Evolutionary conservation across 2,329 filamentous ascomycete species (phyloP).

Genomic region (Gnomoniopsis smithogilvyi): DNA sequence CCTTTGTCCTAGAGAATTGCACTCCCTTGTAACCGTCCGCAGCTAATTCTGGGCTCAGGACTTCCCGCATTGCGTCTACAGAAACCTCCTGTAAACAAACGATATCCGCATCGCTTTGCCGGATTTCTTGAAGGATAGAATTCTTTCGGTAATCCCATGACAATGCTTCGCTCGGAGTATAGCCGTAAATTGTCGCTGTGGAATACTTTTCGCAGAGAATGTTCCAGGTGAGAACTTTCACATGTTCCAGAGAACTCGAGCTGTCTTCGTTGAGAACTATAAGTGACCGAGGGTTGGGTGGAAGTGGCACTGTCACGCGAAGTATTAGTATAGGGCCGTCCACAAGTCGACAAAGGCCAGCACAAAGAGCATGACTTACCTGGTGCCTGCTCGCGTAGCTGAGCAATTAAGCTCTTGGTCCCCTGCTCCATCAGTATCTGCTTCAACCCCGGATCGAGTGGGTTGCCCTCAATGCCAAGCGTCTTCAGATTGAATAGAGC

Average conservation of each 20-base stretch:
- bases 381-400: conserved; percentile 79
- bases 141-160: conserved; percentile 84
- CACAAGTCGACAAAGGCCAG: neutral
- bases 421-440: conserved; percentile 83
- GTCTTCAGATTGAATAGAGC: conserved; percentile 85
- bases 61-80: conserved; percentile 86
- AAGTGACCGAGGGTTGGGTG: conserved; percentile 73
- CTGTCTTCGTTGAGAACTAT: conserved; percentile 73
- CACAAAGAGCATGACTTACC: conserved; percentile 53
- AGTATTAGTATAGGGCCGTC: conserved; percentile 20
- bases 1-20: conserved; percentile 86
- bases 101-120: conserved; percentile 78
- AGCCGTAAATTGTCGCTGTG: conserved; percentile 81
- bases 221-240: conserved; percentile 91
- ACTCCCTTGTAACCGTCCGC: conserved; percentile 90
- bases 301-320: conserved; percentile 61
- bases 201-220: conserved; percentile 93
- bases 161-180: conserved; percentile 78
- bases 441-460: conserved; percentile 72
- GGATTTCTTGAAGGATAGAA: conserved; percentile 79
- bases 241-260: conserved; percentile 59
- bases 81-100: conserved; percentile 93
- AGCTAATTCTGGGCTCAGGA: conserved; percentile 82
- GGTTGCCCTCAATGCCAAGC: conserved; percentile 90
- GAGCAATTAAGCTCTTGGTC: conserved; percentile 78